These are phyloP conservation scores for Barbarea vulgaris DNA, from an alignment of 345 rosid species.

Conservation along the genomic window DNA sequence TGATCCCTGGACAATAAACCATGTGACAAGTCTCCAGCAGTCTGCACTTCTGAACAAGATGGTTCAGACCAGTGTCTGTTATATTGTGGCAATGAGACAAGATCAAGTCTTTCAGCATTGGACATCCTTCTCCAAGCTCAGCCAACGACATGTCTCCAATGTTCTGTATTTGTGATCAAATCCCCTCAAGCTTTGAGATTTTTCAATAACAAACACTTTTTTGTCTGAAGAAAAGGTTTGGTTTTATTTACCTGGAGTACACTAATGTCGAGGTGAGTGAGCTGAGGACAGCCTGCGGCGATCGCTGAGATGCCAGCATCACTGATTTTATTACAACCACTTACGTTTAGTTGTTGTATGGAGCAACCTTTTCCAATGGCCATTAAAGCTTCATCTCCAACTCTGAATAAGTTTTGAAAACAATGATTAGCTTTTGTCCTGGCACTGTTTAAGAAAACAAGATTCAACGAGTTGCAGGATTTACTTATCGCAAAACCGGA, in stretches of 20 bases:
- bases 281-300: constrained; percentile 83
- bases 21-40: constrained; percentile 77
- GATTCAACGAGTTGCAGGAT: constrained; percentile 19
- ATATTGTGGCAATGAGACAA: constrained; percentile 81
- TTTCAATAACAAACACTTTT: background rate
- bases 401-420: constrained; percentile 45
- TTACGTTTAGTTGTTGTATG: constrained; percentile 72
- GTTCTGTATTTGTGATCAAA: constrained; percentile 47
- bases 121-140: constrained; percentile 88
- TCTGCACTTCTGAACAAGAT: constrained; percentile 64
- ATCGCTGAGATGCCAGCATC: constrained; percentile 85
- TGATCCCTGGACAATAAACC: constrained; percentile 79
- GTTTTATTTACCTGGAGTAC: constrained; percentile 70
- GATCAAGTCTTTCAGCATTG: constrained; percentile 70
- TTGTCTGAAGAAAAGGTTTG: background rate
- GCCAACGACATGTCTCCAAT: constrained; percentile 75
- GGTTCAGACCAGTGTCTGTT: constrained; percentile 73
- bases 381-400: constrained; percentile 76
- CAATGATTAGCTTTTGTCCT: constrained; percentile 18
- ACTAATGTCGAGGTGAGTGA: constrained; percentile 73
- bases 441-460: background rate
- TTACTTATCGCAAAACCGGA: constrained; percentile 88
- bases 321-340: constrained; percentile 84
- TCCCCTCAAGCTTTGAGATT: background rate
- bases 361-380: constrained; percentile 81